Conservation (phyloP, 257 asterid genomes). For the Striga asiatica region DNA sequence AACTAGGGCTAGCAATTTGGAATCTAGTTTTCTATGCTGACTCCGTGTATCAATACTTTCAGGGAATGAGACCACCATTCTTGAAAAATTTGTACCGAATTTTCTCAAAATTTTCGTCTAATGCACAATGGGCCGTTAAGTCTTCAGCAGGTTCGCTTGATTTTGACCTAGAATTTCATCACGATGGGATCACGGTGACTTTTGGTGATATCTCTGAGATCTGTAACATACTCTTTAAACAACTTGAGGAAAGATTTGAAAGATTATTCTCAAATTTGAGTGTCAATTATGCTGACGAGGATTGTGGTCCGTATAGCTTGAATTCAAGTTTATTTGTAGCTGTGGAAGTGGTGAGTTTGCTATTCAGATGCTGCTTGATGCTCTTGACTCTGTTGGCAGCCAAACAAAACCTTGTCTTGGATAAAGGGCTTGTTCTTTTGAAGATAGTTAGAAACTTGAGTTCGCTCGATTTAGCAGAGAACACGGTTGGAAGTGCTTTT, state of each 20-base stretch:
- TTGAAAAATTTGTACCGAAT: conserved; percentile 46
- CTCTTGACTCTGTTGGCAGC: conserved; percentile 34
- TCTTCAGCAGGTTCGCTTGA: conserved; percentile 19
- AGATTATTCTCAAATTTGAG: conserved; percentile 25
- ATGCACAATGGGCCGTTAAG: conserved; percentile 20
- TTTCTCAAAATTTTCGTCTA: conserved; percentile 36
- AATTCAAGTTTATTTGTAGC: conserved; percentile 14
- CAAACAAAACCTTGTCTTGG: conserved; percentile 27
- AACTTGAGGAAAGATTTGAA: conserved; percentile 41
- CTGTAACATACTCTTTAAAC: conserved; percentile 36
- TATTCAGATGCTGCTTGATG: conserved; percentile 65
- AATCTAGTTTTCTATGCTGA: neutral
- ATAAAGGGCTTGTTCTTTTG: conserved; percentile 40
- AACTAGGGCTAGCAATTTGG: no score
- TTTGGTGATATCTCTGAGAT: conserved; percentile 31
- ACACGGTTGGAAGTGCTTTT: conserved; percentile 15
- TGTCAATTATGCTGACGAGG: conserved; percentile 20
- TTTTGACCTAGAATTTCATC: conserved; percentile 25
- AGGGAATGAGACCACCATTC: conserved; percentile 41
- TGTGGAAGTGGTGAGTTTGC: conserved; percentile 37
- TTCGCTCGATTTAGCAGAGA: conserved; percentile 19
- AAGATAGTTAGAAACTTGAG: conserved; percentile 34
- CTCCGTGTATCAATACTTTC: conserved; percentile 16
- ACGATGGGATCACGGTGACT: conserved; percentile 22
- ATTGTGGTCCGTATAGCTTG: conserved; percentile 22